Evolutionary conservation across 1,284 basidiomycete species (phyloP).

Genomic region (Hortiboletus rubellus): DNA sequence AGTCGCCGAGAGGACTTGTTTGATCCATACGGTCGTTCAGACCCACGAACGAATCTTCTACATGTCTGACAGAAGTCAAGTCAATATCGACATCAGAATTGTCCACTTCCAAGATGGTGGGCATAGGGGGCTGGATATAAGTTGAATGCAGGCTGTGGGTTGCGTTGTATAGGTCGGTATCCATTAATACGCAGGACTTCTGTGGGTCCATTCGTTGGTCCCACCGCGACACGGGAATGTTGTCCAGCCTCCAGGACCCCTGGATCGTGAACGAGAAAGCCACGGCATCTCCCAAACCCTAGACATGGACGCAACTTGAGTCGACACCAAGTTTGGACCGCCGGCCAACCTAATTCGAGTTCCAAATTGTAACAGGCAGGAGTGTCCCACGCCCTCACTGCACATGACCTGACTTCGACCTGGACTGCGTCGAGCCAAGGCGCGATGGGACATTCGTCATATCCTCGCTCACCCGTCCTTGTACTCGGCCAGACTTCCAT

Average conservation of each 20-base stretch:
- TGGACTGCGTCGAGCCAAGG: not conserved
- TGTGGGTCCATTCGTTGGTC: slow-evolving; percentile 23
- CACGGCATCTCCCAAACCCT: slow-evolving; percentile 20
- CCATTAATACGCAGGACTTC: slow-evolving; percentile 12
- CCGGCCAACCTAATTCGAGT: no score
- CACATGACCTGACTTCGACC: not conserved
- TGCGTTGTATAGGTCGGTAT: not conserved
- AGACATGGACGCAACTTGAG: slow-evolving; percentile 29
- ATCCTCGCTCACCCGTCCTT: slow-evolving; percentile 64
- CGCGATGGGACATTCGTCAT: slow-evolving; percentile 36
- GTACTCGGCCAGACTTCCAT: slow-evolving; percentile 63
- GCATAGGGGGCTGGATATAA: slow-evolving; percentile 9
- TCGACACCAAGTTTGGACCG: slow-evolving; percentile 7
- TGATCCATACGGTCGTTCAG: no score
- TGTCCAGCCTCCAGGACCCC: not conserved
- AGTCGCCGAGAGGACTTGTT: not conserved
- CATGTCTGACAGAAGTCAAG: not conserved
- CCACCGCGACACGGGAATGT: not conserved
- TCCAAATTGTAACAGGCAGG: no score
- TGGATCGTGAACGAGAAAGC: not conserved
- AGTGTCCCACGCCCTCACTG: no score
- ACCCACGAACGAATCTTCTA: slow-evolving; percentile 17
- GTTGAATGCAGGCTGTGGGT: not conserved
- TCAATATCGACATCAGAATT: slow-evolving; percentile 12
- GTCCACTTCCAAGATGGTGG: slow-evolving; percentile 18